phyloP scores from a whole-genome alignment of 140 eudicot species.

The Bidens hawaiensis region DNA sequence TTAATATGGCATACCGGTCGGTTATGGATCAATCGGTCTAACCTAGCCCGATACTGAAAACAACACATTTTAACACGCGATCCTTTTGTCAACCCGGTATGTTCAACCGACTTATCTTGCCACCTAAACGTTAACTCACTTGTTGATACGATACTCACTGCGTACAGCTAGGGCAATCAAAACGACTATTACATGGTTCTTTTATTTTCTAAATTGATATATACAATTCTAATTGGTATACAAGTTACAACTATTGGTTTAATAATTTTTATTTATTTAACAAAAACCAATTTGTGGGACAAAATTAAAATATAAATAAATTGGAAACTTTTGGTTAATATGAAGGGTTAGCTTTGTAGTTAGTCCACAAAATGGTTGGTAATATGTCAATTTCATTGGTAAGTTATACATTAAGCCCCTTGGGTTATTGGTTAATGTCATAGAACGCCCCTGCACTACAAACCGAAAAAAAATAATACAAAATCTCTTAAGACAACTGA shows the following conservation, averaged over 20 bases:
- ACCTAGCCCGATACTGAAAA: background rate
- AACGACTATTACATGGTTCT: too few species aligned
- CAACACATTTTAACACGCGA: background rate
- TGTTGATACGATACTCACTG: background rate
- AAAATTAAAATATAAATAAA: background rate
- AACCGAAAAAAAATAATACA: background rate
- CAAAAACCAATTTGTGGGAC: background rate
- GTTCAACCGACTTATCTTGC: background rate
- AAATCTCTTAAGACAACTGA: background rate
- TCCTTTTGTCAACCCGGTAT: background rate
- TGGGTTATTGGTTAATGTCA: background rate
- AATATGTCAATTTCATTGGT: slow-evolving; percentile 24
- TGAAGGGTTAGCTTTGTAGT: slow-evolving; percentile 13
- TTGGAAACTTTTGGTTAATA: slow-evolving; percentile 14
- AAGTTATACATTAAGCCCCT: slow-evolving; percentile 14
- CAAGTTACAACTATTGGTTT: background rate
- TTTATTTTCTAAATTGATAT: background rate
- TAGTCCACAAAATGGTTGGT: slow-evolving; percentile 7
- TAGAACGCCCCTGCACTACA: background rate
- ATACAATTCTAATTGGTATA: background rate
- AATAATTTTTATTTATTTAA: background rate
- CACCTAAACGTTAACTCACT: background rate
- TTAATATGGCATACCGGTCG: too few species aligned
- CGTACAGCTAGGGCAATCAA: too few species aligned
- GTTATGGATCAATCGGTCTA: background rate